These are phyloP conservation scores for Colletotrichum australisinense DNA, from an alignment of 2,329 filamentous ascomycete species.

Conservation along the genomic window DNA sequence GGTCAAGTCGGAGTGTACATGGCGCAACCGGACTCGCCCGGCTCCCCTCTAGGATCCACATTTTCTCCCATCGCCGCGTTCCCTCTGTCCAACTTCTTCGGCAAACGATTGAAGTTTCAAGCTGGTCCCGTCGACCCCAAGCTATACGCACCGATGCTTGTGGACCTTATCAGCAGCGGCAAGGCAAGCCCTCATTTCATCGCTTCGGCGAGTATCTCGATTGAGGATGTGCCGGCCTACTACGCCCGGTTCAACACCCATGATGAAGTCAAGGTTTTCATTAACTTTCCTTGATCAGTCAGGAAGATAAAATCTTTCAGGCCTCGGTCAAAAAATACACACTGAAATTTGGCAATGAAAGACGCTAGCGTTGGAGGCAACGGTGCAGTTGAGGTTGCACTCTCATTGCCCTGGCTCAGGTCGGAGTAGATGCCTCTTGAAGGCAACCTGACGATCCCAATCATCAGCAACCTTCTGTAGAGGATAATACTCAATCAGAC, in stretches of 20 bases:
- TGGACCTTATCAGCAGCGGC: conserved; percentile 38
- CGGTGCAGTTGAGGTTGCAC: too few relatives aligned
- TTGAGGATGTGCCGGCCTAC: conserved; percentile 42
- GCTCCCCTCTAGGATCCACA: conserved; percentile 26
- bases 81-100: conserved; percentile 36
- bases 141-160: conserved; percentile 24
- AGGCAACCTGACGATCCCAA: too few relatives aligned
- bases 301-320: too few relatives aligned
- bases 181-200: conserved; percentile 43
- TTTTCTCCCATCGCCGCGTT: conserved; percentile 34
- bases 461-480: too few relatives aligned
- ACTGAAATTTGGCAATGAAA: too few relatives aligned
- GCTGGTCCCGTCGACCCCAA: conserved; percentile 15
- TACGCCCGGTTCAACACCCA: conserved; percentile 41
- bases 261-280: conserved; percentile 39
- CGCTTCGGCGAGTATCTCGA: conserved; percentile 40
- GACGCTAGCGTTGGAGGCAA: too few relatives aligned
- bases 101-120: conserved; percentile 33
- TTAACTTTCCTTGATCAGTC: not conserved
- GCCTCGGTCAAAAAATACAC: too few relatives aligned
- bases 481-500: accelerated
- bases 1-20: conserved; percentile 39
- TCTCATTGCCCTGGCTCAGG: too few relatives aligned
- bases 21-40: conserved; percentile 22
- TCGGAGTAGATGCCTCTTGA: too few relatives aligned